Base-by-base conservation (phyloP, 176 grass and related monocot species). In the Bonia amplexicaulis region DNA sequence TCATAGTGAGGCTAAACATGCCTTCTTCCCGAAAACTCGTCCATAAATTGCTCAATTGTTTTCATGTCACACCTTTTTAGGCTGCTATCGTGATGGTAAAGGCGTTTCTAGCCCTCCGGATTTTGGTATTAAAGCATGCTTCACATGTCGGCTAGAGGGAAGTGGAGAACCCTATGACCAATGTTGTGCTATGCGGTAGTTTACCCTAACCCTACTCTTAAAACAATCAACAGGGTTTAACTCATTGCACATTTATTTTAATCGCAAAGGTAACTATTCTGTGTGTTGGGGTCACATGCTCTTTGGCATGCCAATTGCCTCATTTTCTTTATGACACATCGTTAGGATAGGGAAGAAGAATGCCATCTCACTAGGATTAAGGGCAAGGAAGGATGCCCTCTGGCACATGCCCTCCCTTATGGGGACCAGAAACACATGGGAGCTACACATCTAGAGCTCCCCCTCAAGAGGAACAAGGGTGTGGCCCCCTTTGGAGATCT, bases 351-450 rank as follows among this genome's bases (percentile, higher is more conserved):
- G 16, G 67, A 71, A 79, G 84, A 89, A 73, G 84, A 89, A 84
- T 84, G 76, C 59, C 65, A 57, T 69, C 48, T 82, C 61, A 71
- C 76, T 78, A 31, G 81, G 52, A 93, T 87, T 77, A 78, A 87
- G 62, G 52, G 62, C 75, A 85, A 82, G 77, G 73, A 87, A 87
- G 88, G 81, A 93, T 83, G 67, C 73, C 76, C 87, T 87, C 74
- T 84, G 54, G 74, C 87, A 89, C 90, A 91, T 91, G 88, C 90
- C 85, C 82, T 90, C 88, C 72, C 71, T 87, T 69, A 85, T 85
- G 88, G 91, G 90, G 83, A 92, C 87, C 85, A 90, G 85, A 90
- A 88, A 94, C 94, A 97, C 94, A 97, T 90, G 94, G 82, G 89
- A 90, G 80, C 85, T 87, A 87, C 79, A 89, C 78, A 91, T 83